Conservation (phyloP, 257 asterid species). For the Solanum infundibuliforme region DNA sequence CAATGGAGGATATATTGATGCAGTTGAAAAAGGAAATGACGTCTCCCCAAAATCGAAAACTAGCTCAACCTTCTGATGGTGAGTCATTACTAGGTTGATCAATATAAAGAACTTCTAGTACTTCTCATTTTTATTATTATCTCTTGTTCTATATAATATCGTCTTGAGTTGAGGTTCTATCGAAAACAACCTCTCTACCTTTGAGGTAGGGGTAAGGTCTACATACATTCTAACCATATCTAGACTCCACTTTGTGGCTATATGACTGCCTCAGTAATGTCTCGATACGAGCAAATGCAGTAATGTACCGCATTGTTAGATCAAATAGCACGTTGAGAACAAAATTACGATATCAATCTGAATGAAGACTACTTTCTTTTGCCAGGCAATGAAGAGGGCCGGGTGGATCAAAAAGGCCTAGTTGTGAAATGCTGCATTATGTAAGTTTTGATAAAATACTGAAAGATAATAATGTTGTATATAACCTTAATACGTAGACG, state of each 20-base stretch:
- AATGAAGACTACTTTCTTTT: not conserved
- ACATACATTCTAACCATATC: not conserved
- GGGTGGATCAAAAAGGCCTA: constrained; percentile 67
- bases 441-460: constrained; percentile 11
- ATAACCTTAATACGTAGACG: constrained; percentile 3
- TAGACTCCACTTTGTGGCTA: not conserved
- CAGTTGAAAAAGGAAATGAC: constrained; percentile 73
- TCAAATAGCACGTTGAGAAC: not conserved
- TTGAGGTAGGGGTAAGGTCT: not conserved
- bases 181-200: not conserved
- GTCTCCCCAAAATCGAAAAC: constrained; percentile 73
- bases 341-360: not conserved
- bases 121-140: not conserved
- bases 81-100: not conserved
- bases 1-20: constrained; percentile 78
- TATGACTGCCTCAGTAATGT: not conserved
- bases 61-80: constrained; percentile 77
- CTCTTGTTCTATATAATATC: not conserved
- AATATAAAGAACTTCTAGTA: not conserved
- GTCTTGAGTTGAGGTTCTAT: not conserved
- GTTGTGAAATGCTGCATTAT: constrained; percentile 65
- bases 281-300: not conserved
- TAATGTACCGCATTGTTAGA: not conserved
- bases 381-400: constrained; percentile 60
- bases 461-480: constrained; percentile 14